Percentiles rank a stretch among this genome's conserved stretches.
Conservation (phyloP, 169 alveolate genomes). For the Gregarina niphandrodes region DNA sequence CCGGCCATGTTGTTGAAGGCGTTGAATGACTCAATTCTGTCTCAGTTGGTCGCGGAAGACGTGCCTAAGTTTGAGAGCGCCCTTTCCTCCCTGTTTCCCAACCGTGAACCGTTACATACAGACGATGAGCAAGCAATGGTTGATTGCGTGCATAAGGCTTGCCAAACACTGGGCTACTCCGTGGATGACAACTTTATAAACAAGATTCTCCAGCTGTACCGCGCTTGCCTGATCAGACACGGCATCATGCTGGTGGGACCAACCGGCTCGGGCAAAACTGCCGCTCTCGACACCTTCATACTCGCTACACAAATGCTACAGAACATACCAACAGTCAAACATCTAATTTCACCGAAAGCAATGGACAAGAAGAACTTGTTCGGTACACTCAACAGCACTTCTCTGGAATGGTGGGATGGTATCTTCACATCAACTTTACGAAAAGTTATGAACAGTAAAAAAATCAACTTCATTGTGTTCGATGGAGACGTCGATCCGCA, state of each 20-base stretch:
- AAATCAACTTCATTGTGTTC: slow-evolving; percentile 82
- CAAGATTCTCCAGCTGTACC: slow-evolving; percentile 62
- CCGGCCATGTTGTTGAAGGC: slow-evolving; percentile 37
- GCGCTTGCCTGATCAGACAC: slow-evolving; percentile 63
- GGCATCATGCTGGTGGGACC: slow-evolving; percentile 93
- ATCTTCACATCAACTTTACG: slow-evolving; percentile 75
- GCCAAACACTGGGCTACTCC: slow-evolving; percentile 5
- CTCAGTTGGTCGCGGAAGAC: slow-evolving; percentile 56
- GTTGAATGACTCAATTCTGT: slow-evolving; percentile 50
- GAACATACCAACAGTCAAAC: slow-evolving; percentile 60
- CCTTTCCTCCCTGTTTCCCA: neutral
- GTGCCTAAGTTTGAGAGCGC: slow-evolving; percentile 24
- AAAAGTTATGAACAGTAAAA: slow-evolving; percentile 38
- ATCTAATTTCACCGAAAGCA: slow-evolving; percentile 68
- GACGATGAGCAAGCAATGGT: slow-evolving; percentile 1
- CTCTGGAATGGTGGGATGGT: slow-evolving; percentile 93
- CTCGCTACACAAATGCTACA: slow-evolving; percentile 67
- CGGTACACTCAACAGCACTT: slow-evolving; percentile 71
- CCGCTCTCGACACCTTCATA: slow-evolving; percentile 48
- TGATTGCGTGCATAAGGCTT: neutral
- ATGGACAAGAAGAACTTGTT: slow-evolving; percentile 65
- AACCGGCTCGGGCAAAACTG: slow-evolving; percentile 77
- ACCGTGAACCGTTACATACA: slow-evolving; percentile 1
- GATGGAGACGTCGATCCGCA: slow-evolving; percentile 99
- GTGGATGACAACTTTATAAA: slow-evolving; percentile 52